Percentiles rank a stretch among this genome's conserved stretches.
Evolutionary conservation across 495 filamentous ascomycete species (phyloP).

Genomic region (Xylaria palmicola): DNA sequence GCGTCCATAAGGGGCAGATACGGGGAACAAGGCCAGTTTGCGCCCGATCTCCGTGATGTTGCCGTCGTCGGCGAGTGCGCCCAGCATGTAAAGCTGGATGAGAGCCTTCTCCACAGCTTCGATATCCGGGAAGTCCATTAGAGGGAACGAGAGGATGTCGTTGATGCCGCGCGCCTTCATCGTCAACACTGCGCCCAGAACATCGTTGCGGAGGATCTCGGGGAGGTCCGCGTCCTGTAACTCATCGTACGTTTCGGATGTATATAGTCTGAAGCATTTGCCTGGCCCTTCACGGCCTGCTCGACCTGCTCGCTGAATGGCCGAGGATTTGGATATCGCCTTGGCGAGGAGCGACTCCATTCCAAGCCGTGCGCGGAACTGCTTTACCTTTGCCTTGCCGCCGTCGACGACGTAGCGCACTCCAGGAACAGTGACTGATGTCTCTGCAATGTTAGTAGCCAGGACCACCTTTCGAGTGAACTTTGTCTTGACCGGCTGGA

Average conservation of each 20-base stretch:
- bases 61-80: conserved; percentile 71
- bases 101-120: conserved; percentile 82
- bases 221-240: conserved; percentile 75
- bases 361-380: conserved; percentile 79
- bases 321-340: conserved; percentile 88
- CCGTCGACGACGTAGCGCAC: conserved; percentile 90
- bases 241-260: conserved; percentile 68
- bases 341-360: conserved; percentile 90
- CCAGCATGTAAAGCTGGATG: conserved; percentile 72
- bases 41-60: conserved; percentile 70
- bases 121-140: conserved; percentile 76
- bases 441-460: conserved; percentile 96
- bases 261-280: conserved; percentile 88
- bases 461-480: conserved; percentile 86
- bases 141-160: conserved; percentile 78
- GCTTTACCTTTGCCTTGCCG: conserved; percentile 91
- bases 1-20: conserved; percentile 77
- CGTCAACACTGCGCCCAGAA: conserved; percentile 80
- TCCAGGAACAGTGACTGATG: conserved; percentile 92
- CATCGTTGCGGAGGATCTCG: conserved; percentile 87
- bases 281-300: conserved; percentile 91
- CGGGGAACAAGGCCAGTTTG: conserved; percentile 78
- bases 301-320: conserved; percentile 87
- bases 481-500: conserved; percentile 68
- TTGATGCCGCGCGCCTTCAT: conserved; percentile 92